Evolutionary conservation across 306 rosid genomes (phyloP).

Genomic region (Vigna unguiculata): DNA sequence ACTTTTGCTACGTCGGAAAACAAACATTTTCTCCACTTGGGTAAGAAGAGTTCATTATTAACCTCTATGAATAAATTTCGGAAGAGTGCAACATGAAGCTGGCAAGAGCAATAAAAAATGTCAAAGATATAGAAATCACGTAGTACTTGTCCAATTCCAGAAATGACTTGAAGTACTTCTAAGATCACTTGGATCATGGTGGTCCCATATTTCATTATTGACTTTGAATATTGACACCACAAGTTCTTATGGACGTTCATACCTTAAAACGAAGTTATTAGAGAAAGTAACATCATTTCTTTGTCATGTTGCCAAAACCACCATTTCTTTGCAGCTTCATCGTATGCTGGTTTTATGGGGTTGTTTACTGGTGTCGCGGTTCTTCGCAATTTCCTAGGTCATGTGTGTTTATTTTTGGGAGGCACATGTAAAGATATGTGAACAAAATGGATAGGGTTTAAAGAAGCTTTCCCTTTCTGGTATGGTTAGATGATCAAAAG

Average conservation of each 20-base stretch:
- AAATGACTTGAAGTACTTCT: neutral
- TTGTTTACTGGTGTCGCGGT: neutral
- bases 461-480: no score
- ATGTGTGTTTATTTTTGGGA: neutral
- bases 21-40: no score
- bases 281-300: neutral
- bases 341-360: neutral
- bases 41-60: no score
- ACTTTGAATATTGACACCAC: constrained; percentile 50
- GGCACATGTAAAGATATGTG: constrained; percentile 7
- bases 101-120: neutral
- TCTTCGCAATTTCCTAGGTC: constrained; percentile 16
- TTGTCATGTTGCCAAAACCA: neutral
- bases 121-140: constrained; percentile 3
- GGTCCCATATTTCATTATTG: constrained; percentile 43
- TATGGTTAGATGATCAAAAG: no score
- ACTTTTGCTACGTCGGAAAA: no score
- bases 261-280: neutral
- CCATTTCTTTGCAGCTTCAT: constrained; percentile 37
- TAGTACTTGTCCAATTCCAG: neutral
- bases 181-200: neutral
- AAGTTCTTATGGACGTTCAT: constrained; percentile 38
- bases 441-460: neutral
- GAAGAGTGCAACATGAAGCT: neutral
- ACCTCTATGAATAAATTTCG: no score